phyloP scores from a whole-genome alignment of 768 basidiomycete species.

The Saitozyma podzolica region DNA sequence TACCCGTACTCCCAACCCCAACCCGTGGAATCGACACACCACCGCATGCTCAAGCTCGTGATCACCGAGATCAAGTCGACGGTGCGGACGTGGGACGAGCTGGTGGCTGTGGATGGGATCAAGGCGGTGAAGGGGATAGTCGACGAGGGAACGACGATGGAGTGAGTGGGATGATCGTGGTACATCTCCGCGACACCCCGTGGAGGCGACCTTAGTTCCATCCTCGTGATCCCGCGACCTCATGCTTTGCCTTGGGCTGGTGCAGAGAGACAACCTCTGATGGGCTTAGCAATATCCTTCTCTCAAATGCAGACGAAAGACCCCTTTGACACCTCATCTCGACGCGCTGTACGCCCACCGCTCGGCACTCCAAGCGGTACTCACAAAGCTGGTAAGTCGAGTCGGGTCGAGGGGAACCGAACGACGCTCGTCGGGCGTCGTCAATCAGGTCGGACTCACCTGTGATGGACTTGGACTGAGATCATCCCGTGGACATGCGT shows the following conservation, averaged over 20 bases:
- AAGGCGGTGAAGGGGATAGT: conserved; percentile 71
- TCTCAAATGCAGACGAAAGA: conserved; percentile 22
- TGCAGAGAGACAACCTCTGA: too few species aligned
- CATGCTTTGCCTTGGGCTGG: too few species aligned
- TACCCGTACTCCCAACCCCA: not conserved
- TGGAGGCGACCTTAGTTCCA: too few species aligned
- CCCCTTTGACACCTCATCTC: conserved; percentile 25
- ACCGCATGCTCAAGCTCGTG: conserved; percentile 70
- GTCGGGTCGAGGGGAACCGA: not conserved
- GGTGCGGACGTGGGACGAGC: conserved; percentile 76
- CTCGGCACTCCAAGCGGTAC: conserved; percentile 19
- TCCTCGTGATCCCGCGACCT: too few species aligned
- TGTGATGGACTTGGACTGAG: not conserved
- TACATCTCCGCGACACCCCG: too few species aligned
- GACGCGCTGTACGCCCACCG: conserved; percentile 13
- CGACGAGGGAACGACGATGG: conserved; percentile 78
- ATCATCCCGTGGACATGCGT: not conserved
- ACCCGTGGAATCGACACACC: conserved; percentile 70
- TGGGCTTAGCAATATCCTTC: conserved; percentile 29
- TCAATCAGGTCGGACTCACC: too few species aligned
- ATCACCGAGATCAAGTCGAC: conserved; percentile 68
- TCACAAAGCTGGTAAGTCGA: conserved; percentile 37
- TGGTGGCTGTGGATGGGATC: conserved; percentile 75
- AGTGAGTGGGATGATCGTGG: conserved; percentile 66
- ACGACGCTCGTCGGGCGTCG: too few species aligned